A percentile compares a stretch with the other conserved stretches of the same genome.
Conservation (phyloP, 169 alveolate genomes). For the Cryptosporidium bovis region DNA sequence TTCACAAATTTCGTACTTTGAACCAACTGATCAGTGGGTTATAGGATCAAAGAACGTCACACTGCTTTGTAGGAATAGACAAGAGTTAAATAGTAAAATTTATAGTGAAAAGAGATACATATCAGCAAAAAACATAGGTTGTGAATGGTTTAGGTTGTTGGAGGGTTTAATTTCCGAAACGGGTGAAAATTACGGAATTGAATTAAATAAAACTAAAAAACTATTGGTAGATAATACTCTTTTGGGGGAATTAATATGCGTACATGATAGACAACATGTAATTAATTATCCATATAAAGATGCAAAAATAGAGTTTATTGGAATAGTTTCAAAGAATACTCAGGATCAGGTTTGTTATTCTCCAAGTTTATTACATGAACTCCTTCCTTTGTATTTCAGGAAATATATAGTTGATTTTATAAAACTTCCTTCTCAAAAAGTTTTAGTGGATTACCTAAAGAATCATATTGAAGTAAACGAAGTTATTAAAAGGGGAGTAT, state of each 20-base stretch:
- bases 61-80: conserved; percentile 28
- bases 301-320: conserved; percentile 23
- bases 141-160: conserved; percentile 25
- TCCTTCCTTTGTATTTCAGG: neutral
- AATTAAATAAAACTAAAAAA: neutral
- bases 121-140: conserved; percentile 26
- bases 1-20: conserved; percentile 58
- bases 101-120: conserved; percentile 18
- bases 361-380: neutral
- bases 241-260: conserved; percentile 20
- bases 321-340: conserved; percentile 29
- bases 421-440: conserved; percentile 22
- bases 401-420: conserved; percentile 15
- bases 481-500: neutral
- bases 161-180: conserved; percentile 2
- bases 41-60: conserved; percentile 70
- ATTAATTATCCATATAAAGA: conserved; percentile 2
- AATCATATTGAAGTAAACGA: neutral
- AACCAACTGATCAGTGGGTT: conserved; percentile 54
- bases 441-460: neutral
- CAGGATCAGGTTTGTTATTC: neutral
- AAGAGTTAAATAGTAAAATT: neutral
- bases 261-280: conserved; percentile 46
- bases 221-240: conserved; percentile 11
- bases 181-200: neutral